Evolutionary conservation across 345 rosid genomes (phyloP).

Genomic region (Kandelia obovata): DNA sequence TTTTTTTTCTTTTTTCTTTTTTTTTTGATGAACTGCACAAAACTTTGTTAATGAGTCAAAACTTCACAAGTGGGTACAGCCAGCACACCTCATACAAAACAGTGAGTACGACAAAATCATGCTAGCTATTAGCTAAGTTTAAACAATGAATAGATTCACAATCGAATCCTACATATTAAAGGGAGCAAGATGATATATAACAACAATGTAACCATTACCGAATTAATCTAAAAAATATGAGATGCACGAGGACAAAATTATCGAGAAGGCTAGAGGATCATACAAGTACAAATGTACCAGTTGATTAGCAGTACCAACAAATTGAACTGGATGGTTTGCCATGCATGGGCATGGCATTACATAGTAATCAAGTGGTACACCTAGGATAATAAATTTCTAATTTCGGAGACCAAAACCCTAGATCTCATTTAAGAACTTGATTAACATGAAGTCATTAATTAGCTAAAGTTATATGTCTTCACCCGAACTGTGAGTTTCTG

Average conservation of each 20-base stretch:
- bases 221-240: neutral
- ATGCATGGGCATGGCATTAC: slow-evolving; percentile 29
- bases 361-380: slow-evolving; percentile 18
- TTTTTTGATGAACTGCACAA: too few relatives aligned
- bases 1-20: too few relatives aligned
- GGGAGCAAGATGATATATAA: too few relatives aligned
- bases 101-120: too few relatives aligned
- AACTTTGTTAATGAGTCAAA: too few relatives aligned
- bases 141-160: too few relatives aligned
- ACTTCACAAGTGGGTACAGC: too few relatives aligned
- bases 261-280: neutral
- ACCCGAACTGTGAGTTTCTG: slow-evolving; percentile 60
- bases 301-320: slow-evolving; percentile 26
- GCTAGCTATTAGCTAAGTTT: too few relatives aligned
- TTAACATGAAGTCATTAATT: slow-evolving; percentile 13
- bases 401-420: slow-evolving; percentile 22
- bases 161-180: too few relatives aligned
- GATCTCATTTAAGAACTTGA: slow-evolving; percentile 13
- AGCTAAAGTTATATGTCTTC: slow-evolving; percentile 14
- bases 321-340: slow-evolving; percentile 16
- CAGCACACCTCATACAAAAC: too few relatives aligned
- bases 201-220: neutral
- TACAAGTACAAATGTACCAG: slow-evolving; percentile 12
- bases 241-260: neutral
- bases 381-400: slow-evolving; percentile 22